These are phyloP conservation scores for Selaginella moellendorffii DNA, from an alignment of 75 land plant genomes.

Conservation along the genomic window DNA sequence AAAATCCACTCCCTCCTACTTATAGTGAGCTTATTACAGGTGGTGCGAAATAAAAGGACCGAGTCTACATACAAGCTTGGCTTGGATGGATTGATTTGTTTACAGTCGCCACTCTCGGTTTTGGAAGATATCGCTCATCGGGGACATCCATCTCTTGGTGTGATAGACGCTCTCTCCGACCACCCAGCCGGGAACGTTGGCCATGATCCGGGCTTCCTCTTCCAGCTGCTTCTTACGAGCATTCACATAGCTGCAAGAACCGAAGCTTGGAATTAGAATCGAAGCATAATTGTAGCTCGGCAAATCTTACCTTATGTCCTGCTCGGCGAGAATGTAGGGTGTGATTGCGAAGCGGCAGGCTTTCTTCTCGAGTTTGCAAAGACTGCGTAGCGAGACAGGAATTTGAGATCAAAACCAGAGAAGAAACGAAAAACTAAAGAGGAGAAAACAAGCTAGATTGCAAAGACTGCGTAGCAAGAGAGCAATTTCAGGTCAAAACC, in stretches of 20 bases:
- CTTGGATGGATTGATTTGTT: no score
- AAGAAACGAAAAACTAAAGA: no score
- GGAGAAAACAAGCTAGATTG: no score
- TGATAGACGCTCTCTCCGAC: conserved; percentile 88
- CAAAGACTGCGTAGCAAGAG: no score
- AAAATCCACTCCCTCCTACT: no score
- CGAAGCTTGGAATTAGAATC: not conserved
- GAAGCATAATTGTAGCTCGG: not conserved
- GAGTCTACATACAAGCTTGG: no score
- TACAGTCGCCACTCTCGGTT: not conserved
- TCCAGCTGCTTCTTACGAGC: conserved; percentile 68
- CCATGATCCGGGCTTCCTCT: conserved; percentile 87
- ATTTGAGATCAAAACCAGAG: no score
- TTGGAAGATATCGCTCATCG: conserved; percentile 27
- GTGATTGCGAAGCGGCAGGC: conserved; percentile 77
- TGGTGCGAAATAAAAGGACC: no score
- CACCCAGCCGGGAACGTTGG: conserved; percentile 96
- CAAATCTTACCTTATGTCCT: conserved; percentile 65
- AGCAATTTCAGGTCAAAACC: no score
- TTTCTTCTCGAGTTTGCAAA: conserved; percentile 65
- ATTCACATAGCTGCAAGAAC: conserved; percentile 52
- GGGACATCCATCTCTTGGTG: conserved; percentile 91
- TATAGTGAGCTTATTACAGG: no score
- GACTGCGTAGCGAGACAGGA: no score
- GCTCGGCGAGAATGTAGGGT: conserved; percentile 84